Percentiles rank a stretch among this genome's conserved stretches.
Conservation (phyloP, 75 land plant species). For the Picea sitchensis region DNA sequence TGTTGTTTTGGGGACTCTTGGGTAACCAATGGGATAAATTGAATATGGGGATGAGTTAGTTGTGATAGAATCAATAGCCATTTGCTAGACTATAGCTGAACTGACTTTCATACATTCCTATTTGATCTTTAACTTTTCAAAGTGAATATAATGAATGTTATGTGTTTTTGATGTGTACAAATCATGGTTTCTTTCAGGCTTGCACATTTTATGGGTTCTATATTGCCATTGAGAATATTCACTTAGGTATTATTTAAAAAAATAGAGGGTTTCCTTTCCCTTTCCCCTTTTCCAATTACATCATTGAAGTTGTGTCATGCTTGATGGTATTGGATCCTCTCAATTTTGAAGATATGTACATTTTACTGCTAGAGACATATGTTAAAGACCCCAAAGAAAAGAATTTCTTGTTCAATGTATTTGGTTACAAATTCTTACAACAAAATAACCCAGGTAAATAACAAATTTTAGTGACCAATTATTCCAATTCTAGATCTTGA, state of each 20-base stretch:
- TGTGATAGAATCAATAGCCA: neutral
- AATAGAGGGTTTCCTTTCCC: neutral
- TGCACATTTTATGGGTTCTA: constrained; percentile 95
- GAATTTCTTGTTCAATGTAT: constrained; percentile 59
- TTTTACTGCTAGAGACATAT: constrained; percentile 70
- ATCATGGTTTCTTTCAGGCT: constrained; percentile 27
- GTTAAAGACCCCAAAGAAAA: constrained; percentile 74
- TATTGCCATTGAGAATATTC: constrained; percentile 94
- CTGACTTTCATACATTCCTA: too few species aligned
- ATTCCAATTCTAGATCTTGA: too few species aligned
- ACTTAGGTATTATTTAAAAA: constrained; percentile 40
- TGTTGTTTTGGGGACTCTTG: too few species aligned
- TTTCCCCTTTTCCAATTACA: neutral
- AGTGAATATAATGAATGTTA: neutral
- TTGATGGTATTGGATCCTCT: neutral
- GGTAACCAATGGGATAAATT: neutral
- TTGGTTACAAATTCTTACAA: too few species aligned
- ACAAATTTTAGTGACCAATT: too few species aligned
- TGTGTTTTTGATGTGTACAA: too few species aligned
- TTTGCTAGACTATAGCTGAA: neutral
- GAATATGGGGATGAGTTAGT: neutral
- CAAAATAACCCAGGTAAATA: too few species aligned
- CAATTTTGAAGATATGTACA: constrained; percentile 64
- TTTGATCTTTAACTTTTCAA: too few species aligned
- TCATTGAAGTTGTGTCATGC: neutral